phyloP scores from a whole-genome alignment of 371 early-diverging fungal genomes.

The Funneliformis caledonium region DNA sequence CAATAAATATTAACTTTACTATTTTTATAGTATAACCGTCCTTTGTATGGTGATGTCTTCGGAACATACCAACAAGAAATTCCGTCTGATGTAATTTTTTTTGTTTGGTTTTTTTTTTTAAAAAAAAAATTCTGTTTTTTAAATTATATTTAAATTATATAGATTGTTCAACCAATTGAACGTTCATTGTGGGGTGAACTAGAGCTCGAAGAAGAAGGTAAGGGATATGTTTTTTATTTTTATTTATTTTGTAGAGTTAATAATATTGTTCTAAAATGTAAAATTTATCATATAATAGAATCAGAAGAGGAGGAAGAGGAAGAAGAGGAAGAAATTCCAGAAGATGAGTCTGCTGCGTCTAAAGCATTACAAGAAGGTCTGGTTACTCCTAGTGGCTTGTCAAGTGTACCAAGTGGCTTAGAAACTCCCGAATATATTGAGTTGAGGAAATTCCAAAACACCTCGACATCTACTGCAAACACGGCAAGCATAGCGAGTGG shows the following conservation, averaged over 20 bases:
- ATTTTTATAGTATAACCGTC: slow-evolving; percentile 72
- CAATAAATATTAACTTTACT: neutral
- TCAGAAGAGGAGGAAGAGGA: slow-evolving; percentile 60
- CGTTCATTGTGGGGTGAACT: slow-evolving; percentile 84
- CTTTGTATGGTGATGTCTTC: slow-evolving; percentile 97
- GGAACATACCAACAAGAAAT: slow-evolving; percentile 62
- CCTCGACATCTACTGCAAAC: slow-evolving; percentile 15
- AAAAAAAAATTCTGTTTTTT: neutral
- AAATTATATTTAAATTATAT: neutral
- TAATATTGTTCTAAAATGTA: neutral
- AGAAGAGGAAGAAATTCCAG: slow-evolving; percentile 70
- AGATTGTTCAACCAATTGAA: slow-evolving; percentile 74
- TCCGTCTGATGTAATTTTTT: slow-evolving; percentile 48
- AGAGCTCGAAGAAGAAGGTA: slow-evolving; percentile 66
- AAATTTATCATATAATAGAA: slow-evolving; percentile 33
- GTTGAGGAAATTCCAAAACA: slow-evolving; percentile 70
- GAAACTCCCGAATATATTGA: slow-evolving; percentile 94
- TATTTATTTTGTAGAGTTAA: neutral
- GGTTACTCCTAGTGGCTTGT: slow-evolving; percentile 88
- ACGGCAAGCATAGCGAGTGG: slow-evolving; percentile 71
- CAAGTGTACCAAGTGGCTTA: slow-evolving; percentile 80
- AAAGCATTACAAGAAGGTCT: slow-evolving; percentile 70
- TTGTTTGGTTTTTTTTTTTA: neutral
- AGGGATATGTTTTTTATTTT: neutral
- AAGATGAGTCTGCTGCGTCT: slow-evolving; percentile 56